Evolutionary conservation across 2,329 filamentous ascomycete genomes (phyloP), one percentile per base, ranked within the genome.

Genomic region (Neophaeococcomyces mojaviensis): DNA sequence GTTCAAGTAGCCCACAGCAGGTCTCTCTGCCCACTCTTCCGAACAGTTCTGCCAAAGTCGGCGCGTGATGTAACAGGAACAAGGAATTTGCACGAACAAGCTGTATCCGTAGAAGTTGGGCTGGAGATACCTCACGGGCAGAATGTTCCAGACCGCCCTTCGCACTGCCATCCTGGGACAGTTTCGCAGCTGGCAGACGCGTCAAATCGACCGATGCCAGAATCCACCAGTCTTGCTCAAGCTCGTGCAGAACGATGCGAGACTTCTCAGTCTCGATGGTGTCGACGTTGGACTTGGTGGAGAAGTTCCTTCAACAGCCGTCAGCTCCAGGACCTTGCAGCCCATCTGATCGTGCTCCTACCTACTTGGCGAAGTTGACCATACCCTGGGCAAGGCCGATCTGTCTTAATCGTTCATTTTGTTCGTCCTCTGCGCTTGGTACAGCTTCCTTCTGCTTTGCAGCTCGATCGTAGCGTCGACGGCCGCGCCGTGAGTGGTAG

Each of bases 361-460:
- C 67, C 50, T 67, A 82, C 78, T 74, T 78, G 55, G 86, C 86
- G 68, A 98, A 98, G 62, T 82, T 86, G 49, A 94, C 84, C 84
- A 97, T 95, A 62, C 89, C 92, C 69, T 98, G 92, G 33, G 92
- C 92, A 52, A 98, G 79, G 31, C 92, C 92, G 62, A 98, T 88
- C 71, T 96, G 89, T 54, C 92, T 79, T 58, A 97, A 71, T 57
- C 83, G 84, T 68, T 94, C 86, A 65, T 97, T 92, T 60, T 81
- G 79, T 59, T 88, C 81, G 54, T 86, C 80, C 39, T 77, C 69
- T 8, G 58, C 56, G 22, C 65, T 58, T 31, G 58, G 53, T 35
- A 58, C 54, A 43, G 61, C 19, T 51, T 57, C 39, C 49, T 52
- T 34, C 32, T 48, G 34, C 48, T 47, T 31, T 37, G 49, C 26